Conservation (phyloP, 441 rosid genomes). For the Erodium texanum region DNA sequence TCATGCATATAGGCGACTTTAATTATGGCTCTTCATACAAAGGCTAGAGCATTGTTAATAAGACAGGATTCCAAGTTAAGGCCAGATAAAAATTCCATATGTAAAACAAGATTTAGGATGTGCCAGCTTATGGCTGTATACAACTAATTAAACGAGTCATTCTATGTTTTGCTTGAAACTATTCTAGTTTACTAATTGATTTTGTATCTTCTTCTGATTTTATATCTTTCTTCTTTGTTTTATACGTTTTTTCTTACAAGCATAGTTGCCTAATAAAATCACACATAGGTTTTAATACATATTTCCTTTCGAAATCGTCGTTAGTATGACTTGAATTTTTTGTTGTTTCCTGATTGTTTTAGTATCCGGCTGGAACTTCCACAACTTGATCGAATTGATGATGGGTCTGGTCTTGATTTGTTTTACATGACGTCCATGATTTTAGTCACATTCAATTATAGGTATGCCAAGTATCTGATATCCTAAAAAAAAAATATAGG, state of each 20-base stretch:
- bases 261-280: neutral
- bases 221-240: neutral
- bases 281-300: neutral
- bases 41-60: slow-evolving; percentile 9
- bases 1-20: no score
- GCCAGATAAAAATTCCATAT: neutral
- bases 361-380: neutral
- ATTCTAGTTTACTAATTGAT: neutral
- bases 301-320: neutral
- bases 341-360: neutral
- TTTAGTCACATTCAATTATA: slow-evolving; percentile 5
- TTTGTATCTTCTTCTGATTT: neutral
- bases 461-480: slow-evolving; percentile 6
- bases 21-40: slow-evolving; percentile 18
- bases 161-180: slow-evolving; percentile 4
- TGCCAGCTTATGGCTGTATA: neutral
- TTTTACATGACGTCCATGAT: neutral
- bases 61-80: slow-evolving; percentile 10
- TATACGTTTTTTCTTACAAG: neutral
- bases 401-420: neutral
- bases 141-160: neutral
- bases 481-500: no score
- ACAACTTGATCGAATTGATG: no score
- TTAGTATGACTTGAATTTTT: neutral
- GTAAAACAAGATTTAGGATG: neutral